A percentile compares a stretch with the other conserved stretches of the same genome.
Conservation (phyloP, 257 asterid genomes). For the Gynochthodes officinalis region DNA sequence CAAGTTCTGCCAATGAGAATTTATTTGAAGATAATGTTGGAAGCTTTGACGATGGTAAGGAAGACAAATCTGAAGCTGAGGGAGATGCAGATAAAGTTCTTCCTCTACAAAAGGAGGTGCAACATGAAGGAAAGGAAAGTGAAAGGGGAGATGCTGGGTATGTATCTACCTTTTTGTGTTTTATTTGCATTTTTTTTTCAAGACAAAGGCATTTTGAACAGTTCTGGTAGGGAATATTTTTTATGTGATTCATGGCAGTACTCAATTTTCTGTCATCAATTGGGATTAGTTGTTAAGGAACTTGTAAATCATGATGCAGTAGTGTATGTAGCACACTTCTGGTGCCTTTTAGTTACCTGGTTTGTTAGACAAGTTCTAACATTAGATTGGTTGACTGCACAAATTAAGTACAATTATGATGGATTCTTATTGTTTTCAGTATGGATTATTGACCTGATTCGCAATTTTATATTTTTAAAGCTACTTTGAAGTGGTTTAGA, state of each 20-base stretch:
- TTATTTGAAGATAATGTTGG: conserved; percentile 30
- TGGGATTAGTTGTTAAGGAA: background rate
- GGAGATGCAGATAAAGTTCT: conserved; percentile 22
- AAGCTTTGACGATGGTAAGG: conserved; percentile 25
- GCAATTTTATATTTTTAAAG: background rate
- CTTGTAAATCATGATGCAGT: background rate
- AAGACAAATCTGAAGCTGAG: conserved; percentile 32
- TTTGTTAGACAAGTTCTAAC: background rate
- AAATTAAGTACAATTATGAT: background rate
- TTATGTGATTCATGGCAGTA: background rate
- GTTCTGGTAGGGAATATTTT: background rate
- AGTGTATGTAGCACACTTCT: background rate
- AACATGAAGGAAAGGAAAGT: conserved; percentile 29
- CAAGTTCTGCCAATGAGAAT: conserved; percentile 31
- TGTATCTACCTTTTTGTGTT: conserved; percentile 19
- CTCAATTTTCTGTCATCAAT: background rate
- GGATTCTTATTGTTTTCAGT: too few species aligned
- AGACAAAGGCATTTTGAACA: background rate
- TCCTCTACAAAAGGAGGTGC: conserved; percentile 45
- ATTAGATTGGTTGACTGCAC: background rate
- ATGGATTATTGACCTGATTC: background rate
- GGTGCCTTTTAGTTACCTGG: background rate
- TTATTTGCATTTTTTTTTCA: background rate
- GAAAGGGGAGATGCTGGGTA: conserved; percentile 44
- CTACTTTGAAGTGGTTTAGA: background rate